These are phyloP conservation scores for Elsinoe perseae DNA, from an alignment of 2,329 filamentous ascomycete genomes.

Conservation along the genomic window DNA sequence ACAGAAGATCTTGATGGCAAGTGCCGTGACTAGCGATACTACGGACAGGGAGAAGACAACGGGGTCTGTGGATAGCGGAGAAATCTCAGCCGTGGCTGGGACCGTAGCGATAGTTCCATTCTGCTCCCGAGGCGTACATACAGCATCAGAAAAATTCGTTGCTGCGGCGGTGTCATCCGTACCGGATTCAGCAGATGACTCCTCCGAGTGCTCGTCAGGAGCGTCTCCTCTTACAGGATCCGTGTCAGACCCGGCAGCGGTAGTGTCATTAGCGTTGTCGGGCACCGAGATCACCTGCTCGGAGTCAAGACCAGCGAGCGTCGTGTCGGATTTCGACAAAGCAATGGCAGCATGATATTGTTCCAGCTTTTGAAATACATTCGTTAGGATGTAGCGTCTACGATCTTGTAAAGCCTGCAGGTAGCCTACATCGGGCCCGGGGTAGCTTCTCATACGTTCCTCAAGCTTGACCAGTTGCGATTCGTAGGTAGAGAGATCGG, in stretches of 20 bases:
- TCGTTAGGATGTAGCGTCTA: not conserved
- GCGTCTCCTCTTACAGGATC: not conserved
- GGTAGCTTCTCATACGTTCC: not conserved
- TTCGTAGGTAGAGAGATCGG: not conserved
- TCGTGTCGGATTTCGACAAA: not conserved
- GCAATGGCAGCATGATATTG: not conserved
- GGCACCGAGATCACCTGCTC: not conserved
- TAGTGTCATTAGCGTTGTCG: not conserved
- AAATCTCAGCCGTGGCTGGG: not conserved
- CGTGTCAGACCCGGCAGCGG: not conserved
- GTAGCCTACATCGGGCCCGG: not conserved
- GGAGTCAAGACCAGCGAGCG: not conserved
- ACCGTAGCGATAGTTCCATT: too few species aligned
- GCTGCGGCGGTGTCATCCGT: not conserved
- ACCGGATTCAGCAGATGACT: not conserved
- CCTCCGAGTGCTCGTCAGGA: not conserved
- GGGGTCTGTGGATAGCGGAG: not conserved
- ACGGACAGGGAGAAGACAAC: not conserved
- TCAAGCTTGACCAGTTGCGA: not conserved
- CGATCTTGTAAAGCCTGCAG: not conserved
- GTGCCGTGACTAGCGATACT: not conserved
- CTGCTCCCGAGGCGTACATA: not conserved
- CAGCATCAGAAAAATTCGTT: not conserved
- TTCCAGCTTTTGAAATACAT: conserved; percentile 4
- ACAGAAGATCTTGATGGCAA: not conserved